Evolutionary conservation across 2,329 filamentous ascomycete genomes (phyloP).

Genomic region (Xylaria sp.): DNA sequence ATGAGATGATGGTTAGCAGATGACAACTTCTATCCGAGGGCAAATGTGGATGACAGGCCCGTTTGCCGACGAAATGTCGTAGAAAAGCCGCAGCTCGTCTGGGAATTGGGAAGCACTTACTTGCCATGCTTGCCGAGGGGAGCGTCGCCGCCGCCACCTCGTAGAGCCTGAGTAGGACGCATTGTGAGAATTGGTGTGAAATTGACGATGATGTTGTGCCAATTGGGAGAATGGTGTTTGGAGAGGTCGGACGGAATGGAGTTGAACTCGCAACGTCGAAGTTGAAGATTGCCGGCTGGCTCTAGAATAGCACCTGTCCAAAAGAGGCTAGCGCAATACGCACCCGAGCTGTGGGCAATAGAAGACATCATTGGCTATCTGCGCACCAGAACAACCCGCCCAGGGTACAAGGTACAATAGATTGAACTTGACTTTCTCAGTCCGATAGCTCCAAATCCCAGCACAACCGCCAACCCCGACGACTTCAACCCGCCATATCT

Average conservation of each 20-base stretch:
- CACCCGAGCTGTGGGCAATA: slow-evolving; percentile 28
- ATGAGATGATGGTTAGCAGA: slow-evolving; percentile 37
- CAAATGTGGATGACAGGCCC: background rate
- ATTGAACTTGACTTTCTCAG: slow-evolving; percentile 33
- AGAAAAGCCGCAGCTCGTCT: slow-evolving; percentile 49
- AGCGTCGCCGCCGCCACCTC: slow-evolving; percentile 53
- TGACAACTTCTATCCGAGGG: background rate
- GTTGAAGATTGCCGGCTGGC: slow-evolving; percentile 43
- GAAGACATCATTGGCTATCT: no score
- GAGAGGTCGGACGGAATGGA: slow-evolving; percentile 25
- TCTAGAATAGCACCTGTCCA: slow-evolving; percentile 27
- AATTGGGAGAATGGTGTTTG: slow-evolving; percentile 41
- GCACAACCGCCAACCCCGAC: slow-evolving; percentile 21
- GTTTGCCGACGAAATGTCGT: slow-evolving; percentile 36
- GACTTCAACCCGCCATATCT: background rate
- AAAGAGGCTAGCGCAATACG: slow-evolving; percentile 35
- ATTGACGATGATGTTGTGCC: slow-evolving; percentile 44
- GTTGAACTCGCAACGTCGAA: slow-evolving; percentile 45
- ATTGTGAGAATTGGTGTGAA: slow-evolving; percentile 50
- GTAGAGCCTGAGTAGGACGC: slow-evolving; percentile 58
- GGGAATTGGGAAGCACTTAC: slow-evolving; percentile 50
- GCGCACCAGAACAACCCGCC: no score
- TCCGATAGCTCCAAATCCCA: slow-evolving; percentile 35
- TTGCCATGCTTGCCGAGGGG: slow-evolving; percentile 57
- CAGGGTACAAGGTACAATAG: no score